Evolutionary conservation across 768 basidiomycete genomes (phyloP), one percentile per base, ranked within the genome.

Genomic region (Lactifluus pinguis): DNA sequence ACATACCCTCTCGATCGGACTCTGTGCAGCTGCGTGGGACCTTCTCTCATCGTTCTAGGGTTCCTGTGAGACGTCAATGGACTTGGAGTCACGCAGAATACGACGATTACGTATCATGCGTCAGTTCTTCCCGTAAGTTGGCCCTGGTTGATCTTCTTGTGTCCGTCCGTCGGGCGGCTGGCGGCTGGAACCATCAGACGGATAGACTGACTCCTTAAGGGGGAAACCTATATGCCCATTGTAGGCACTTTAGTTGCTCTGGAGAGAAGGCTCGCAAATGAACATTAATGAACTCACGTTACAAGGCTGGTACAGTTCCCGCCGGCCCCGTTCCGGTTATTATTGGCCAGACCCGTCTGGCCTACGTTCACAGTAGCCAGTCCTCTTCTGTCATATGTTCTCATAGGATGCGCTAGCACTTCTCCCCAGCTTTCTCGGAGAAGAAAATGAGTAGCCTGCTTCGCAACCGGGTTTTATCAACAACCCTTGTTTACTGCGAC

Each of bases 81-180:
- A 25, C 25, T 89, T 59, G 86, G 86, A 2, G 86, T 88, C 13
- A 89, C 84, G 3, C 85, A 87, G 69, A 79, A 80, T 10, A 80
- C 87, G 81, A 84, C 83, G 62, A 76, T 89, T 29, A 70, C 81
- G 34, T 89, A 85, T 71, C 87, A 86, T 68, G 77, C 87, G 15
- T 86, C 86, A 11, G 85, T 84, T 4, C 76, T 83, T 15, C 3
- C 68, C 76, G 86, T 84, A 69, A 73, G 83, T 75, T 54, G 50
- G 65, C 49, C 38, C 55, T 63, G 60, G 19, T 57, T 54, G 48
- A 36, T 53, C 53, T 51, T 21, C 57, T 59, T 10, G 57, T 25
- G 8, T 19, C 30, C 41, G 44, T 21, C 9, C 6, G 44, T 45
- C 42, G 29, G 25, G 25, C 25, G 25, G 25, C 25, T 25, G 42